A percentile compares a stretch with the other conserved stretches of the same genome.
Conservation (phyloP, 306 rosid genomes). For the Vigna nakashimae region DNA sequence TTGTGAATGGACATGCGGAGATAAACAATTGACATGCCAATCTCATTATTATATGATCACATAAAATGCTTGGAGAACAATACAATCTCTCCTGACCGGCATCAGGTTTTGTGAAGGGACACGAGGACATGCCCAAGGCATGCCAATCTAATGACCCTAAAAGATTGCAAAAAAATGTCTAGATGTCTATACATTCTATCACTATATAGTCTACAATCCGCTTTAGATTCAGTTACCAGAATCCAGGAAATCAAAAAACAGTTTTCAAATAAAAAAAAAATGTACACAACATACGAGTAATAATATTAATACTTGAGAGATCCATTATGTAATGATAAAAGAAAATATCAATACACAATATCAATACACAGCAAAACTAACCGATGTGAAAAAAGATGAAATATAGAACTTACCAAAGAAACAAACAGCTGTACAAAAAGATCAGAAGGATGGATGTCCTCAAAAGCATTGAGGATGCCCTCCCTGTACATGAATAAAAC, state of each 20-base stretch:
- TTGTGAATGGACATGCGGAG: constrained; percentile 21
- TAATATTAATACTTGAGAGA: constrained; percentile 27
- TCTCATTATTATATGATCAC: constrained; percentile 19
- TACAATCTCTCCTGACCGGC: constrained; percentile 6
- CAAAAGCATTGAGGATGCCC: constrained; percentile 81
- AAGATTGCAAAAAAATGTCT: constrained; percentile 7
- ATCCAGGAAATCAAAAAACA: neutral
- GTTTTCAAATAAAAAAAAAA: neutral
- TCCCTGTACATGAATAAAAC: constrained; percentile 67
- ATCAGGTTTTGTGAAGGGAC: neutral
- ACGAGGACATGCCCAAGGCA: neutral
- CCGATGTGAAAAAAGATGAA: neutral
- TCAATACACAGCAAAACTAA: neutral
- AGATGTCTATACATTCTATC: constrained; percentile 2
- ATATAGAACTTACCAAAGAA: constrained; percentile 77
- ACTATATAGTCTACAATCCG: constrained; percentile 27
- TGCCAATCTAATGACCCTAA: constrained; percentile 3
- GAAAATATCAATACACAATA: neutral
- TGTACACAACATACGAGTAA: neutral
- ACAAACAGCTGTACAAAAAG: constrained; percentile 85
- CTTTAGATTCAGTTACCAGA: constrained; percentile 9
- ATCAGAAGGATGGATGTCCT: constrained; percentile 83
- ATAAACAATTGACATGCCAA: neutral
- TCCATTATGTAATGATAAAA: constrained; percentile 18
- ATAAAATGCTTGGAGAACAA: constrained; percentile 18